Base-by-base conservation (phyloP, 345 rosid genomes). In the Reutealis trisperma region DNA sequence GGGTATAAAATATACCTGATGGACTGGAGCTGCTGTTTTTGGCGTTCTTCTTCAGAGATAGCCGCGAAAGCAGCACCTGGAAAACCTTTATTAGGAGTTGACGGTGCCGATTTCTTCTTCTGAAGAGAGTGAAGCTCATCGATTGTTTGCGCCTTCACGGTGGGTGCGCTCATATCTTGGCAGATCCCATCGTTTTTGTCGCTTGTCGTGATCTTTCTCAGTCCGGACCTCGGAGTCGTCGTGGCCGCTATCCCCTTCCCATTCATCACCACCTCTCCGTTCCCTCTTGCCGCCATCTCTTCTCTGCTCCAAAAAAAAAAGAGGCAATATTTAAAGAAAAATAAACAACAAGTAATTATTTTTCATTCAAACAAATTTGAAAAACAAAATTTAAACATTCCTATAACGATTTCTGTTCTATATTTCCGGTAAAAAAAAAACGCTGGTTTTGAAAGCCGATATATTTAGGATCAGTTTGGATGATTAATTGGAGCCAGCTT, bases 71-170 rank as follows among this genome's bases (percentile, higher is more conserved):
- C 52, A 18, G 84, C 52, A 21, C 88, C 86, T 1, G 51, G 88
- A 27, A 24, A 25, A 5, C 87, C 90, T 49, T 87, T 80, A 11
- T 86, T 84, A 0, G 99, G 99, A 1, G 98, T 92, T 1, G 85
- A 87, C 2, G 99, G 99, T 14, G 97, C 87, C 8, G 98, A 95
- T 77, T 84, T 85, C 84, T 95, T 95, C 91, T 65, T 92, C 82
- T 95, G 99, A 57, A 95, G 87, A 5, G 96, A 92, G 79, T 93
- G 99, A 74, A 95, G 98, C 87, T 95, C 98, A 77, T 95, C 99
- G 74, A 93, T 83, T 11, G 99, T 95, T 80, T 91, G 89, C 0
- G 85, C 99, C 83, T 87, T 92, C 63, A 95, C 97, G 21, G 99
- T 86, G 22, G 91, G 84, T 0, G 85, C 83, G 67, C 91, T 90